Base-by-base conservation (phyloP, 306 rosid genomes). In the Malus orientalis region DNA sequence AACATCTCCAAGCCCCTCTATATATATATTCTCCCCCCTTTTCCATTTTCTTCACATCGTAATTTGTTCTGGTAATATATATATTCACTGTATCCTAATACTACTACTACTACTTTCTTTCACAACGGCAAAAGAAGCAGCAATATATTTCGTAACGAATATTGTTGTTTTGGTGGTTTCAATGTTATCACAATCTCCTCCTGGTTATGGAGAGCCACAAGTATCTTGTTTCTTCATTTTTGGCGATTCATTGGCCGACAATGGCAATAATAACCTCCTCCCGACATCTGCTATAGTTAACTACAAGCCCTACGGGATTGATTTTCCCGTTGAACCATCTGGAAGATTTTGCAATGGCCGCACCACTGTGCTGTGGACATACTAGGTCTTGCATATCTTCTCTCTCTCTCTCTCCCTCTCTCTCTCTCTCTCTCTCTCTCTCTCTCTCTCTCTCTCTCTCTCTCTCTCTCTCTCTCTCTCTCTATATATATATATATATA, bases 311-410 rank as follows among this genome's bases (percentile, higher is more conserved):
- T 87, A 90, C 27, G 92, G 93, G 25, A 78, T 89, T 53, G 97
- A 89, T 80, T 79, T 80, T 44, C 70, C 88, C 1, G 13, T 2
- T 1, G 76, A 78, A 16, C 79, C 96, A 11, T 84, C 87, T 0
- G 91, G 98, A 78, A 88, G 96, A 58, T 89, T 81, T 42, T 42
- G 81, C 75, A 93, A 90, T 53, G 92, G 85, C 3, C 57, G 15
- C 19, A 90, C 80, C 30, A 0, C 36, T 0, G 69, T 71, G 15
- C 36, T 0, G 69, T 71, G 19, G 96, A 90, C 22, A 5, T 47
- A 44, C 12, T 36, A 29, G 33, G 66, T 72, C 40, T 38, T 42
- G 18, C 53, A 13, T 47, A 47, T 47, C 4, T 47, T 47, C 25
- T 12, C 18, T 20, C 22, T 33, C 18, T 15, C 6, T 45, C 9